Conservation (phyloP, 1,284 basidiomycete species). For the Ganoderma resinaceum region DNA sequence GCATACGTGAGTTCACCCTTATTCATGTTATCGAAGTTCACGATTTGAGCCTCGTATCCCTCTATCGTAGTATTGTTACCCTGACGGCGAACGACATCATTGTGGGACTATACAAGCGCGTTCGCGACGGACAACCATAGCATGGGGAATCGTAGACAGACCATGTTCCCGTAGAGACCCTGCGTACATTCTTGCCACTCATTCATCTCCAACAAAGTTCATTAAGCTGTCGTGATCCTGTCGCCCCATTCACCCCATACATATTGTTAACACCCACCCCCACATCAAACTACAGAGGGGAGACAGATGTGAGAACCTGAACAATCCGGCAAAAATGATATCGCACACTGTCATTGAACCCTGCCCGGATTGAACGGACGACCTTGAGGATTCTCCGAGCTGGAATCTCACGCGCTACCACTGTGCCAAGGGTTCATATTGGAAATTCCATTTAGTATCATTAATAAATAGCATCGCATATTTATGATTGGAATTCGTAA, state of each 20-base stretch:
- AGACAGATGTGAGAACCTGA: too few relatives aligned
- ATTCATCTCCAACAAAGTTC: neutral
- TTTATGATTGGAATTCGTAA: too few relatives aligned
- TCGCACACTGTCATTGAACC: slow-evolving; percentile 31
- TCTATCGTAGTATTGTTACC: slow-evolving; percentile 73
- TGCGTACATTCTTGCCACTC: neutral
- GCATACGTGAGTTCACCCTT: slow-evolving; percentile 70
- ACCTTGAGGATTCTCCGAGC: slow-evolving; percentile 37
- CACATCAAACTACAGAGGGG: neutral
- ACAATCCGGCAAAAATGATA: slow-evolving; percentile 11
- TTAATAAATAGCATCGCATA: too few relatives aligned
- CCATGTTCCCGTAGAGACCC: neutral
- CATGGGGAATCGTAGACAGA: neutral
- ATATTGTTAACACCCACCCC: neutral
- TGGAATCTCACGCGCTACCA: slow-evolving; percentile 37
- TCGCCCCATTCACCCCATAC: neutral
- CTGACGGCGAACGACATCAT: slow-evolving; percentile 89
- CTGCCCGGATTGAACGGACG: slow-evolving; percentile 44
- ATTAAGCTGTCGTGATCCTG: too few relatives aligned
- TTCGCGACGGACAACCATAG: slow-evolving; percentile 28
- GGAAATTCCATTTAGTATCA: too few relatives aligned
- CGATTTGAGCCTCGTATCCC: neutral
- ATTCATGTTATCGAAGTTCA: neutral
- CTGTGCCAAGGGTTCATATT: slow-evolving; percentile 34
- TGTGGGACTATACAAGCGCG: slow-evolving; percentile 71